A percentile compares a stretch with the other conserved stretches of the same genome.
Conservation (phyloP, 1,284 basidiomycete genomes). For the Inonotus obliquus region DNA sequence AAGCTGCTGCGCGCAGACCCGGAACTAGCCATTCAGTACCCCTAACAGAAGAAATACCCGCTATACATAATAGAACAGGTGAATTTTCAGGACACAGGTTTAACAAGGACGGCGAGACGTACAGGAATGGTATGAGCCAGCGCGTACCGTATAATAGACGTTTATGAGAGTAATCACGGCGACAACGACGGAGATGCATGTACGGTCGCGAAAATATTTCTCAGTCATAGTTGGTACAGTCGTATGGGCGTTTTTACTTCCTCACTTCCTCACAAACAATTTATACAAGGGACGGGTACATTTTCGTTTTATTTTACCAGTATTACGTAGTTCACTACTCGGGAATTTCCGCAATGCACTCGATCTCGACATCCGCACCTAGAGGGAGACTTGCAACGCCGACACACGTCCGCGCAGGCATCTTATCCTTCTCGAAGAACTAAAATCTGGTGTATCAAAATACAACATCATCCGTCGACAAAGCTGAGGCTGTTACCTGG, state of each 20-base stretch:
- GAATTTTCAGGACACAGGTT: neutral
- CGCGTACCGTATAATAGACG: neutral
- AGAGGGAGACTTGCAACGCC: conserved; percentile 57
- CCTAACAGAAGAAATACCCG: neutral
- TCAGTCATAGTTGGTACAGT: neutral
- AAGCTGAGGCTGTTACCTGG: conserved; percentile 32
- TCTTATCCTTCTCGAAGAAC: conserved; percentile 47
- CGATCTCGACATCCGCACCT: conserved; percentile 61
- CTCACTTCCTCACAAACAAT: no score
- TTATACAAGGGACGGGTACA: no score
- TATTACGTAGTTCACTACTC: neutral
- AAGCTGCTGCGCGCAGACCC: conserved; percentile 2
- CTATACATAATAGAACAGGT: neutral
- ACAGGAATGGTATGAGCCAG: neutral
- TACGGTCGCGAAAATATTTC: neutral
- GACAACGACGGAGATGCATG: neutral
- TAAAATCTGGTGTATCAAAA: conserved; percentile 22
- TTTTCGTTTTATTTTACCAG: no score
- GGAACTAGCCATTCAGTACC: neutral
- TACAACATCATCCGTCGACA: neutral
- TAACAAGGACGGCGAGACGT: neutral
- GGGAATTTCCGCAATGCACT: conserved; percentile 52
- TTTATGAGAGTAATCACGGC: neutral
- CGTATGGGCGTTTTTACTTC: no score
- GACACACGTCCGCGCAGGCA: conserved; percentile 63